Percentiles rank a stretch among this genome's conserved stretches.
These are phyloP conservation scores for Zasmidium citrigriseum DNA, from an alignment of 2,329 filamentous ascomycete genomes.

Conservation along the genomic window DNA sequence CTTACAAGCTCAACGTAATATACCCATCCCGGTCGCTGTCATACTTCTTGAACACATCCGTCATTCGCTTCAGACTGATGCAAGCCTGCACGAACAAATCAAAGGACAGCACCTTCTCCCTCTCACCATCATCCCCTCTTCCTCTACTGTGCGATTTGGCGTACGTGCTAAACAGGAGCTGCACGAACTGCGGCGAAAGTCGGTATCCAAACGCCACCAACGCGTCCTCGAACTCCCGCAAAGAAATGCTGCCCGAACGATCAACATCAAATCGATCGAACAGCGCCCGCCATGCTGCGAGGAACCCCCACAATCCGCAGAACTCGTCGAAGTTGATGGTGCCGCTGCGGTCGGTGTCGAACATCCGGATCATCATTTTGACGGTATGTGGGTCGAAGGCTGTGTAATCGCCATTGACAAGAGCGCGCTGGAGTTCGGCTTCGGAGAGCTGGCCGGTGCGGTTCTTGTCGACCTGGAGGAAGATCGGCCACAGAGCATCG, in stretches of 20 bases:
- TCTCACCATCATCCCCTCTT: conserved; percentile 38
- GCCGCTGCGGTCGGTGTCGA: conserved; percentile 86
- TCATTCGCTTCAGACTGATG: conserved; percentile 97
- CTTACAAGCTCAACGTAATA: conserved; percentile 56
- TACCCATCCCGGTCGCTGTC: conserved; percentile 96
- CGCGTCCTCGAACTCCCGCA: conserved; percentile 85
- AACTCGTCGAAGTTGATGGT: conserved; percentile 95
- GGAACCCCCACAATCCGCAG: conserved; percentile 92
- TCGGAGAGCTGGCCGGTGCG: conserved; percentile 81
- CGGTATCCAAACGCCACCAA: conserved; percentile 91
- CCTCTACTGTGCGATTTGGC: conserved; percentile 53
- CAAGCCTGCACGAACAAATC: conserved; percentile 97
- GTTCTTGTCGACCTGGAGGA: conserved; percentile 87
- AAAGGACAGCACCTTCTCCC: conserved; percentile 57
- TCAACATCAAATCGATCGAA: conserved; percentile 96
- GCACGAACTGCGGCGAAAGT: conserved; percentile 79
- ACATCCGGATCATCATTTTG: conserved; percentile 99
- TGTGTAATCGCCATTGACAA: conserved; percentile 96
- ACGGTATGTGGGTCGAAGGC: conserved; percentile 93
- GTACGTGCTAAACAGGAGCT: conserved; percentile 83
- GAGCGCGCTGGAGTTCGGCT: conserved; percentile 79
- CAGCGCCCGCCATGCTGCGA: conserved; percentile 88
- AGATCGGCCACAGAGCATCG: conserved; percentile 76
- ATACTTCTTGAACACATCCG: conserved; percentile 98
- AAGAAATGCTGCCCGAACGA: conserved; percentile 72